Percentiles rank a stretch among this genome's conserved stretches.
Evolutionary conservation across 306 rosid genomes (phyloP).

Genomic region (Prunus campanulata): DNA sequence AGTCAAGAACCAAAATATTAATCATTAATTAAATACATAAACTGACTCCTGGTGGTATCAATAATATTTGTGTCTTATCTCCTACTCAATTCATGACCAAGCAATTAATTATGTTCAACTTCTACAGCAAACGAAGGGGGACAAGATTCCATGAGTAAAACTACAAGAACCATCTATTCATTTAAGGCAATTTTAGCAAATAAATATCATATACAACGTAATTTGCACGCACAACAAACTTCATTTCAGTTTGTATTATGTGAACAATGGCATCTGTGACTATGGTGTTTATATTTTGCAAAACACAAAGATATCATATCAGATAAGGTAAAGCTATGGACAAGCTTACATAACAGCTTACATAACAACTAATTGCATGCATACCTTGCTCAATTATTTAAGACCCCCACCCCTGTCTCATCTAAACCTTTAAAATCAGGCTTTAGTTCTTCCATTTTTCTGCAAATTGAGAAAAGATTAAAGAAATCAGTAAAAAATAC

Average conservation of each 20-base stretch:
- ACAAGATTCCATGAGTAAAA: not conserved
- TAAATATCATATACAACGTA: not conserved
- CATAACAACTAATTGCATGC: not conserved
- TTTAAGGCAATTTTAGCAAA: not conserved
- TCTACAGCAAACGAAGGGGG: not conserved
- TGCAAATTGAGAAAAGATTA: conserved; percentile 1
- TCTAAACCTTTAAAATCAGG: conserved; percentile 4
- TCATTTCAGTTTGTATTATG: not conserved
- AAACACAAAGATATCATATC: not conserved
- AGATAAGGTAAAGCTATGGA: not conserved
- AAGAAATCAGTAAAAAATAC: not conserved
- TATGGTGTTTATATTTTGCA: not conserved
- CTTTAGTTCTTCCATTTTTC: conserved; percentile 30
- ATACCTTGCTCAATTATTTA: conserved; percentile 24
- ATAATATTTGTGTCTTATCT: not conserved
- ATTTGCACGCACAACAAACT: not conserved
- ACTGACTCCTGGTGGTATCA: not conserved
- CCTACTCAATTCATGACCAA: not conserved
- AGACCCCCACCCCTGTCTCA: not conserved
- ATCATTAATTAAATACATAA: not conserved
- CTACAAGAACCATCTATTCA: not conserved
- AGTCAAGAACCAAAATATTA: not conserved
- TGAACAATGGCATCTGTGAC: not conserved
- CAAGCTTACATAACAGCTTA: not conserved
- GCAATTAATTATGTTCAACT: not conserved